Percentiles rank a stretch among this genome's conserved stretches.
phyloP scores from a whole-genome alignment of 2,329 filamentous ascomycete genomes.

The Colletotrichum horii region DNA sequence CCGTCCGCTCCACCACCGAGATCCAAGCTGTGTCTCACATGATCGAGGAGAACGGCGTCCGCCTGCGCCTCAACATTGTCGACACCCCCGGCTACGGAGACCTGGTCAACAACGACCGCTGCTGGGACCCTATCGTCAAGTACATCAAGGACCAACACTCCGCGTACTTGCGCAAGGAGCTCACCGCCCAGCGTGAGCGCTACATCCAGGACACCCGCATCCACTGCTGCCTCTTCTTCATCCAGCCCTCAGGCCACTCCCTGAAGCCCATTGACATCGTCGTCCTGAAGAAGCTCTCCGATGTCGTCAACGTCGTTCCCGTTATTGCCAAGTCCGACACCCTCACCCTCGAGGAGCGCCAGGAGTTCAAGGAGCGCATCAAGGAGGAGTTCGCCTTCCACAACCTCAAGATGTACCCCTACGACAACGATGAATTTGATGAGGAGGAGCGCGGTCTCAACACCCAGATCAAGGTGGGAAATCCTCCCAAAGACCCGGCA shows the following conservation, averaged over 20 bases:
- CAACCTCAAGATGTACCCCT: constrained; percentile 99
- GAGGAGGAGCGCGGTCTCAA: constrained; percentile 95
- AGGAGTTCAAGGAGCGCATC: constrained; percentile 97
- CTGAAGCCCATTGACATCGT: constrained; percentile 99
- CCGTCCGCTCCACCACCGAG: constrained; percentile 93
- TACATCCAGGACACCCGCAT: constrained; percentile 99
- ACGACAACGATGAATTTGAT: constrained; percentile 98
- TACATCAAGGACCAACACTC: constrained; percentile 99
- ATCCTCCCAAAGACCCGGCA: neutral
- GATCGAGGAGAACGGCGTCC: constrained; percentile 99
- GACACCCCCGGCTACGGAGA: constrained; percentile 98
- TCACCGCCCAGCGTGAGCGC: constrained; percentile 97
- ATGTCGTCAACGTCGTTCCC: constrained; percentile 98
- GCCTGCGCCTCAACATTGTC: constrained; percentile 96
- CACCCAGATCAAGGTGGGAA: constrained; percentile 86
- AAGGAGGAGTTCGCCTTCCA: constrained; percentile 99
- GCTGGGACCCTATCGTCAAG: constrained; percentile 99
- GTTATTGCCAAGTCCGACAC: constrained; percentile 99
- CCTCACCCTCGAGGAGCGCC: constrained; percentile 92
- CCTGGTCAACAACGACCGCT: constrained; percentile 99
- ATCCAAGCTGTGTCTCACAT: constrained; percentile 98
- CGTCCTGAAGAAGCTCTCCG: constrained; percentile 98
- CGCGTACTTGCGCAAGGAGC: constrained; percentile 98
- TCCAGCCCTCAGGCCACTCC: constrained; percentile 96
- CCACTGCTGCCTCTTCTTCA: constrained; percentile 99